Conservation (phyloP, 768 basidiomycete species). For the Kwoniella sp. region DNA sequence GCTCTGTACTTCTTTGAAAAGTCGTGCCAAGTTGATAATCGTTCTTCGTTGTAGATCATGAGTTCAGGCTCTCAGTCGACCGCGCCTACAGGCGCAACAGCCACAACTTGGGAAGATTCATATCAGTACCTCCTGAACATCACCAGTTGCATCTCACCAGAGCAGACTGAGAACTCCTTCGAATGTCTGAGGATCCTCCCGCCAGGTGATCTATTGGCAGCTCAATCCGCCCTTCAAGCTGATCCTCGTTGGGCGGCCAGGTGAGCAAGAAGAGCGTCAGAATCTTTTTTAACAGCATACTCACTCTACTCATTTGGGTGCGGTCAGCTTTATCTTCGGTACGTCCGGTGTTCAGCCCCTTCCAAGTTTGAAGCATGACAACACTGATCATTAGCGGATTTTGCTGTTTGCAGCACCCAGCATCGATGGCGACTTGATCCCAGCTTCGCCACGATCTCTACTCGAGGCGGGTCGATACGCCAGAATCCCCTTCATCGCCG, state of each 20-base stretch:
- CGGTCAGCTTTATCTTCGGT: slow-evolving; percentile 2
- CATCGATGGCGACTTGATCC: slow-evolving; percentile 50
- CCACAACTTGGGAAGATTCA: slow-evolving; percentile 31
- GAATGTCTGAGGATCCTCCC: slow-evolving; percentile 40
- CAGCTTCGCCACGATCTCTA: slow-evolving; percentile 42
- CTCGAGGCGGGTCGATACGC: slow-evolving; percentile 45
- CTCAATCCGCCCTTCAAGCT: too few species aligned
- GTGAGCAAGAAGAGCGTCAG: too few species aligned
- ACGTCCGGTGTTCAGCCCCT: too few species aligned
- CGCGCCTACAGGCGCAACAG: slow-evolving; percentile 12
- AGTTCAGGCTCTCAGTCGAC: slow-evolving; percentile 31
- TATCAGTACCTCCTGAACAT: slow-evolving; percentile 36
- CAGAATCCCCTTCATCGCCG: slow-evolving; percentile 48
- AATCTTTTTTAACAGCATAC: too few species aligned
- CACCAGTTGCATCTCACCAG: slow-evolving; percentile 33
- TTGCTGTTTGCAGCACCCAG: slow-evolving; percentile 49
- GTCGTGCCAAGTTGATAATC: too few species aligned
- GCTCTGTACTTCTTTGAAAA: too few species aligned
- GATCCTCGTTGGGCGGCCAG: not conserved
- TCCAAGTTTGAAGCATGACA: too few species aligned
- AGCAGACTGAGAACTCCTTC: slow-evolving; percentile 21
- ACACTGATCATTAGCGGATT: too few species aligned
- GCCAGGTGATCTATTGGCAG: too few species aligned
- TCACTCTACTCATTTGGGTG: too few species aligned
- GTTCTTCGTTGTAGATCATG: too few species aligned